Percentiles rank a stretch among this genome's conserved stretches.
Conservation (phyloP, 2,329 filamentous ascomycete species). For the Aureobasidium zeae region DNA sequence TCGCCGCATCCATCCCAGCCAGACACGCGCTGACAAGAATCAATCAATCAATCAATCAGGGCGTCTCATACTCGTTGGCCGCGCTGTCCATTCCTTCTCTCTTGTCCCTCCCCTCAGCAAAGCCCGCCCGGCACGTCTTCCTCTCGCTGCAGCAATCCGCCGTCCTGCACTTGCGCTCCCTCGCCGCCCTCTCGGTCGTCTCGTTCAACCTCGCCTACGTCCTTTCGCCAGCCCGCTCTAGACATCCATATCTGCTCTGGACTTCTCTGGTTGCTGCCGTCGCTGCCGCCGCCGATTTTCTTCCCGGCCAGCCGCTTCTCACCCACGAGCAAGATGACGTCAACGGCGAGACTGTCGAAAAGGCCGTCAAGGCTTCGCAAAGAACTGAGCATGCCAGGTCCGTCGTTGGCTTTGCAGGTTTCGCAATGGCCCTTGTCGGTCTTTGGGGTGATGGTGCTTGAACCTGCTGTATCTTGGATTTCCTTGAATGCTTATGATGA, state of each 20-base stretch:
- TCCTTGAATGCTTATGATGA: too few relatives aligned
- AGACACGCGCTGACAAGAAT: background rate
- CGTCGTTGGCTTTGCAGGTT: constrained; percentile 35
- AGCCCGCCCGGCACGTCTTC: constrained; percentile 61
- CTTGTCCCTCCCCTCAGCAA: constrained; percentile 68
- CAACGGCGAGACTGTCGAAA: constrained; percentile 43
- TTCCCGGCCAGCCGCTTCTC: constrained; percentile 26
- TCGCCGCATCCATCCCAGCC: constrained; percentile 9
- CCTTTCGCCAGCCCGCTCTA: constrained; percentile 62
- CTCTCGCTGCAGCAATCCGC: constrained; percentile 52
- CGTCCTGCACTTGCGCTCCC: constrained; percentile 55
- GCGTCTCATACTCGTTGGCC: constrained; percentile 77
- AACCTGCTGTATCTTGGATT: background rate
- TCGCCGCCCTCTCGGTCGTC: constrained; percentile 59
- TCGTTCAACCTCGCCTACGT: constrained; percentile 70
- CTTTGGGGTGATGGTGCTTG: constrained; percentile 40
- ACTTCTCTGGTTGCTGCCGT: constrained; percentile 46
- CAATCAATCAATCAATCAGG: constrained; percentile 43
- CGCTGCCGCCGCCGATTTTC: constrained; percentile 11
- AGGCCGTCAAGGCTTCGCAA: constrained; percentile 35
- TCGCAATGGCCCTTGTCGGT: constrained; percentile 39
- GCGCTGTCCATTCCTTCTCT: constrained; percentile 71
- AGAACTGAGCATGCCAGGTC: constrained; percentile 35
- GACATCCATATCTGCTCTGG: constrained; percentile 88
- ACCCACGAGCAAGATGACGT: constrained; percentile 31